Conservation (phyloP, 169 alveolate genomes). For the Cryptosporidium sp. region DNA sequence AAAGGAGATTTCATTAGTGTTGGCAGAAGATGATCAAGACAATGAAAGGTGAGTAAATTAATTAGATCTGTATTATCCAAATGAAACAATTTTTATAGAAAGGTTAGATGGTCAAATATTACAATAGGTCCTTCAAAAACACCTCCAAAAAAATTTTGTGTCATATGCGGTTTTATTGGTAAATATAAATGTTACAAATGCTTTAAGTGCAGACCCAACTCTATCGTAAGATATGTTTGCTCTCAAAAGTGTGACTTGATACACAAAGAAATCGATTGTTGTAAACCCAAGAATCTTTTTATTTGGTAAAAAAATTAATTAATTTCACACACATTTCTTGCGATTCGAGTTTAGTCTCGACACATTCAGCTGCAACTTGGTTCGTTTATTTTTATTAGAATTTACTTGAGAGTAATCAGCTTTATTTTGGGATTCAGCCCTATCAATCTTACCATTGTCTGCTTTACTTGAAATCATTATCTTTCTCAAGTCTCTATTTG, state of each 20-base stretch:
- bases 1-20: constrained; percentile 44
- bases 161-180: constrained; percentile 66
- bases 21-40: constrained; percentile 67
- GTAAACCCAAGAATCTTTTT: constrained; percentile 63
- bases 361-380: constrained; percentile 46
- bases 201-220: constrained; percentile 55
- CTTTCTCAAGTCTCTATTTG: neutral
- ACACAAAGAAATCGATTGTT: constrained; percentile 69
- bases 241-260: constrained; percentile 45
- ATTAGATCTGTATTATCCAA: neutral
- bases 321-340: constrained; percentile 39
- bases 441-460: neutral
- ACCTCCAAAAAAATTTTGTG: constrained; percentile 62
- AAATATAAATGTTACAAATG: constrained; percentile 65
- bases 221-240: constrained; percentile 69
- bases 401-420: neutral
- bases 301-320: constrained; percentile 22
- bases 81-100: constrained; percentile 5
- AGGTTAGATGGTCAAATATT: constrained; percentile 51
- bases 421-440: neutral
- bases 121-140: constrained; percentile 55
- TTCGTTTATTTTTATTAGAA: neutral
- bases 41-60: constrained; percentile 41
- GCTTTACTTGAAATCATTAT: neutral
- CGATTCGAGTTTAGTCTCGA: constrained; percentile 58